Evolutionary conservation across 352 stramenopile genomes (phyloP).

Genomic region (Blastocystis sp.): DNA sequence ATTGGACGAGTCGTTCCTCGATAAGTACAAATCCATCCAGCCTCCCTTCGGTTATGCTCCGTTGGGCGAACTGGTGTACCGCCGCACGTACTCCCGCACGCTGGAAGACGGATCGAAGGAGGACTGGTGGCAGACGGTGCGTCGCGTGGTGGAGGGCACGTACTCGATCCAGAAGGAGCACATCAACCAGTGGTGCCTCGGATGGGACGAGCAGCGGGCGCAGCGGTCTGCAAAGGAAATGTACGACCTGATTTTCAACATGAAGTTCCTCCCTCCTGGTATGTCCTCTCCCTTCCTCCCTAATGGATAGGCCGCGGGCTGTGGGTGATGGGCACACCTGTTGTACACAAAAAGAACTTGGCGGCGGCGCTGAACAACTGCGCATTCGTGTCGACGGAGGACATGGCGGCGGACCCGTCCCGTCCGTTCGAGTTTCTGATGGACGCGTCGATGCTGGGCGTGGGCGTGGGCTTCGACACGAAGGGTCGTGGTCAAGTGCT

Average conservation of each 20-base stretch:
- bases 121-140: too few relatives aligned
- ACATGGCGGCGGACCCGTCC: slow-evolving; percentile 76
- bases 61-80: slow-evolving; percentile 78
- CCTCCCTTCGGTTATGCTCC: slow-evolving; percentile 81
- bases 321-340: slow-evolving; percentile 88
- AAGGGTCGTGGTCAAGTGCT: too few relatives aligned
- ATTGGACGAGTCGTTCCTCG: slow-evolving; percentile 71
- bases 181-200: slow-evolving; percentile 73
- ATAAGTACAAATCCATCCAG: slow-evolving; percentile 73
- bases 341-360: slow-evolving; percentile 80
- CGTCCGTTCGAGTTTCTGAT: slow-evolving; percentile 56
- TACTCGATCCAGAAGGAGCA: slow-evolving; percentile 82
- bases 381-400: slow-evolving; percentile 75
- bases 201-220: slow-evolving; percentile 77
- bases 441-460: too few relatives aligned
- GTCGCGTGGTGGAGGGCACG: too few relatives aligned
- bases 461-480: too few relatives aligned
- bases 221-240: slow-evolving; percentile 80
- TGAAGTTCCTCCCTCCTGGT: slow-evolving; percentile 86
- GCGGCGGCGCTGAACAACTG: slow-evolving; percentile 80
- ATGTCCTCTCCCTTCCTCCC: neutral
- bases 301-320: slow-evolving; percentile 77
- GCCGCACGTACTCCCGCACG: slow-evolving; percentile 83
- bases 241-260: slow-evolving; percentile 84
- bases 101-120: slow-evolving; percentile 69